phyloP scores from a whole-genome alignment of 805 yeast genomes.

The Priceomyces castillae region DNA sequence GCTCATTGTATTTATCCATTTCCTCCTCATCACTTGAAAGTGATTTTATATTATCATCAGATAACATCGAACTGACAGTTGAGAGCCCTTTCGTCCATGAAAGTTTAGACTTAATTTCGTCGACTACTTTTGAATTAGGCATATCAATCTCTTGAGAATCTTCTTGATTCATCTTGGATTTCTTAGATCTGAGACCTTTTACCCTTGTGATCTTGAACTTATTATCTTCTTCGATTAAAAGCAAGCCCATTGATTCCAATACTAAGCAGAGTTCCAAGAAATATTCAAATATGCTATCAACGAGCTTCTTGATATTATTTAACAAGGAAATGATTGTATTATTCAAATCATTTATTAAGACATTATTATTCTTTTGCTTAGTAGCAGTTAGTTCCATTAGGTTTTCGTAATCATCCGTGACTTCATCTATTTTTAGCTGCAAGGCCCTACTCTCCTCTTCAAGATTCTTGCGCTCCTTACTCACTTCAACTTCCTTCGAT shows the following conservation, averaged over 20 bases:
- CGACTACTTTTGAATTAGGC: conserved; percentile 41
- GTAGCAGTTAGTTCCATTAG: conserved; percentile 39
- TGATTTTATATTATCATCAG: conserved; percentile 8
- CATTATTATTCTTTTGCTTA: conserved; percentile 22
- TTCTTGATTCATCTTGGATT: conserved; percentile 23
- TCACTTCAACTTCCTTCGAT: conserved; percentile 58
- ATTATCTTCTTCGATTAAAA: conserved; percentile 48
- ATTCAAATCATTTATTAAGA: conserved; percentile 28
- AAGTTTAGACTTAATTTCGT: conserved; percentile 36
- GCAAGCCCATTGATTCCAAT: conserved; percentile 74
- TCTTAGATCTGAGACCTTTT: conserved; percentile 64
- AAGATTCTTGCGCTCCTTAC: conserved; percentile 48
- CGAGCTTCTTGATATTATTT: conserved; percentile 13
- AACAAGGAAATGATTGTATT: conserved; percentile 16
- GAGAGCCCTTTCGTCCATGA: conserved; percentile 47
- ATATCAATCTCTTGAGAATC: conserved; percentile 30
- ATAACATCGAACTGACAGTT: conserved; percentile 5
- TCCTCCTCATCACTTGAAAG: conserved; percentile 14
- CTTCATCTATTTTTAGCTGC: conserved; percentile 44
- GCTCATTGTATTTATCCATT: conserved; percentile 9
- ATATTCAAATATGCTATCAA: conserved; percentile 20
- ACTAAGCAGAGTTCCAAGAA: conserved; percentile 52
- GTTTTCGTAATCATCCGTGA: conserved; percentile 40
- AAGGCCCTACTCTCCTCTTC: conserved; percentile 51
- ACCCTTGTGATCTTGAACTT: conserved; percentile 64